Evolutionary conservation across 2,329 filamentous ascomycete genomes (phyloP), one percentile per base, ranked within the genome.

Genomic region (Cladosporium colombiae): DNA sequence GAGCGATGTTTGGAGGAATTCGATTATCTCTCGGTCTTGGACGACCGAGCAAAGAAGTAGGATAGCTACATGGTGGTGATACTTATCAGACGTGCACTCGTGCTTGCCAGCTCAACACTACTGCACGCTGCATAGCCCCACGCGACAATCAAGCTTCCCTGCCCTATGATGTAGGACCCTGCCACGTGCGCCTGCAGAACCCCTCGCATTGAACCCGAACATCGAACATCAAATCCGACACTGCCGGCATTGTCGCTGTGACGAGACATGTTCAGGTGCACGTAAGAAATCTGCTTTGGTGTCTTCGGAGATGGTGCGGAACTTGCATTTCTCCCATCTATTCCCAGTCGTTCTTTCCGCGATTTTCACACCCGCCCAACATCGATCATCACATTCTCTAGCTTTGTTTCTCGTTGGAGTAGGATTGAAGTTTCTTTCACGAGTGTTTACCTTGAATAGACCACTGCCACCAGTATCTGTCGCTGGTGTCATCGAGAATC

Each of bases 81-180:
- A 49, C 21, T 44, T 61, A 35, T 29, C 25, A 58, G 7, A 27
- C 31, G 21, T 35, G 23, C 37, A 61, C 27, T 61, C 58, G 5
- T 61, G 25, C 58, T 2, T 61, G 44, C 58, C 58, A 61, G 58
- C 58, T 46, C 55, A 57, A 57, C 55, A 35, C 52, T 35, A 29
- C 53, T 44, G 37, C 50, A 25, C 31, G 53, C 52, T 31, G 53
- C 55, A 40, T 55, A 27, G 55, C 55, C 55, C 33, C 55, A 57
- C 55, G 55, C 33, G 16, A 35, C 33, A 31, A 29, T 55, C 52
- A 55, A 55, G 50, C 50, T 53, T 55, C 52, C 23, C 40, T 46
- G 49, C 49, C 49, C 49, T 53, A 27, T 53, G 49, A 53, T 29
- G 49, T 27, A 25, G 49, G 23, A 53, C 23, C 23, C 49, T 46